Conservation (phyloP, 306 rosid genomes). For the Gleditsia sinensis region DNA sequence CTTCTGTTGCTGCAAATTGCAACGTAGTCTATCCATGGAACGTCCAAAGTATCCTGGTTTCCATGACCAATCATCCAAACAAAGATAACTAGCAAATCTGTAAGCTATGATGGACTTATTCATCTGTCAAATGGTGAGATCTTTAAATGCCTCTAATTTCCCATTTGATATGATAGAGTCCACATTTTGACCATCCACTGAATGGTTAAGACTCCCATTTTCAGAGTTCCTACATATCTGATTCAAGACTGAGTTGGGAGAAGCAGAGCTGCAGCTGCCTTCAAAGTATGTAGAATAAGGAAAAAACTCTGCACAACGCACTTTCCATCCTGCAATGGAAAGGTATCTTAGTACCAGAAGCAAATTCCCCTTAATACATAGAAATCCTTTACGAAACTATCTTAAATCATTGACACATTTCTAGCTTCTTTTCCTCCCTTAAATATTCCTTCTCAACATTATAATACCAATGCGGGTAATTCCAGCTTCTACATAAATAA, state of each 20-base stretch:
- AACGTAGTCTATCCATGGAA: constrained; percentile 25
- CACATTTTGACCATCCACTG: constrained; percentile 39
- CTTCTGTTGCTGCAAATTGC: constrained; percentile 38
- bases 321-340: constrained; percentile 80
- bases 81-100: constrained; percentile 10
- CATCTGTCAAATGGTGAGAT: constrained; percentile 52
- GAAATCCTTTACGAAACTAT: neutral
- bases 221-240: constrained; percentile 54
- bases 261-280: constrained; percentile 75
- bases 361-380: neutral
- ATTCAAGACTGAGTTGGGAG: constrained; percentile 57
- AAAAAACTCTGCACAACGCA: constrained; percentile 71
- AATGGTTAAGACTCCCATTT: constrained; percentile 54
- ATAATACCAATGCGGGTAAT: neutral
- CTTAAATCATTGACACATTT: neutral
- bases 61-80: constrained; percentile 37
- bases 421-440: neutral
- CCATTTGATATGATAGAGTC: constrained; percentile 66
- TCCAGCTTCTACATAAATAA: neutral
- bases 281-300: constrained; percentile 79
- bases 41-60: constrained; percentile 38
- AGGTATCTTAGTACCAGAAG: constrained; percentile 1
- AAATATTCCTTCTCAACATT: neutral
- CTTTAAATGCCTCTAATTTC: constrained; percentile 63
- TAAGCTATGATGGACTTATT: constrained; percentile 14